Conservation (phyloP, 2,329 filamentous ascomycete species). For the Exophiala bonariae region DNA sequence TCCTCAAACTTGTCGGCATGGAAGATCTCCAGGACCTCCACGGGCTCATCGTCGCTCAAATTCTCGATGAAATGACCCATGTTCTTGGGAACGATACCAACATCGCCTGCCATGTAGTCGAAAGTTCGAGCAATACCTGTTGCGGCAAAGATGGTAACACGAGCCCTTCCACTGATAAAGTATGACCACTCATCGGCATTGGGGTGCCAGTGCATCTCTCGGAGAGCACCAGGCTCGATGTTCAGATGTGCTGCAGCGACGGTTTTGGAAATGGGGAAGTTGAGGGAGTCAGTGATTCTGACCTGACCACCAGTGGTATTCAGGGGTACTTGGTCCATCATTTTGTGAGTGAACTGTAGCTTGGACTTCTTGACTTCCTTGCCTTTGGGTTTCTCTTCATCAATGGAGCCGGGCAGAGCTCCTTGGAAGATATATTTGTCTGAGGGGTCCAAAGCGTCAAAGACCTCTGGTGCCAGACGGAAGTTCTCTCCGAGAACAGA, state of each 20-base stretch:
- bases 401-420: constrained; percentile 62
- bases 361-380: constrained; percentile 66
- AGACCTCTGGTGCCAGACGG: constrained; percentile 68
- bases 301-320: constrained; percentile 69
- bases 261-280: constrained; percentile 72
- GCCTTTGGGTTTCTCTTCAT: constrained; percentile 61
- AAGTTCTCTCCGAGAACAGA: constrained; percentile 75
- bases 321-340: constrained; percentile 68
- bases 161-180: constrained; percentile 70
- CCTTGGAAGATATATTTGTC: constrained; percentile 80
- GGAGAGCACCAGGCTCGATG: constrained; percentile 69
- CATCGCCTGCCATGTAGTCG: constrained; percentile 72
- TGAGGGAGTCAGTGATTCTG: constrained; percentile 72
- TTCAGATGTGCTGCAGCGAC: constrained; percentile 71
- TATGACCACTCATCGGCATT: constrained; percentile 80
- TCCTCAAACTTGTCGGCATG: constrained; percentile 70
- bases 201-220: constrained; percentile 83
- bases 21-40: constrained; percentile 77
- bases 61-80: constrained; percentile 85
- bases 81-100: constrained; percentile 73
- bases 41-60: constrained; percentile 68
- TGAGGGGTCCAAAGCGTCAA: constrained; percentile 56
- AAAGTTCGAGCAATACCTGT: constrained; percentile 71
- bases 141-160: constrained; percentile 72
- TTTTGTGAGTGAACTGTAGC: constrained; percentile 68